Evolutionary conservation across 306 rosid genomes (phyloP).

Genomic region (apple (Malus domestica)): DNA sequence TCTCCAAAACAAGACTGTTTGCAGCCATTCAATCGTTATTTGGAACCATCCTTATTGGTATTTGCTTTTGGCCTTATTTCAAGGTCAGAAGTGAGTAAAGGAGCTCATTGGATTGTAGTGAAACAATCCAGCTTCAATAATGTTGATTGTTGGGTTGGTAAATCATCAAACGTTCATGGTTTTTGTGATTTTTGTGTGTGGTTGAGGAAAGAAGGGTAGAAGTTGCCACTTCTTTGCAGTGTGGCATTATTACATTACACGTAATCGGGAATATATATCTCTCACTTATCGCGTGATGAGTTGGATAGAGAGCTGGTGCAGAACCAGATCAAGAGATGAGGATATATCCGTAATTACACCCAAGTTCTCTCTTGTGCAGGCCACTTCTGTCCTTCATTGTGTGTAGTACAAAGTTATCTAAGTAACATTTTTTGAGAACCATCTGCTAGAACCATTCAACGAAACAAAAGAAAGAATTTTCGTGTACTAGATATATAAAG

Average conservation of each 20-base stretch:
- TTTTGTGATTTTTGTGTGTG: neutral
- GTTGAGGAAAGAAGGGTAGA: neutral
- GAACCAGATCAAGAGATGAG: neutral
- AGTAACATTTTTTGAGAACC: neutral
- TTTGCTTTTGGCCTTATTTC: neutral
- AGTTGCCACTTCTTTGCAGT: too few species aligned
- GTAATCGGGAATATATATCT: neutral
- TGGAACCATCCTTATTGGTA: slow-evolving; percentile 14
- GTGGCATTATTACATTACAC: neutral
- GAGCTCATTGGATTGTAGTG: slow-evolving; percentile 7
- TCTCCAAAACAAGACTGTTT: neutral
- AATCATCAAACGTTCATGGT: neutral
- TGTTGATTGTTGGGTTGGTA: neutral
- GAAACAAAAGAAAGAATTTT: neutral
- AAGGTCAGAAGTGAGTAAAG: slow-evolving; percentile 13
- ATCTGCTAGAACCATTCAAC: neutral
- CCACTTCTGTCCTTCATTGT: neutral
- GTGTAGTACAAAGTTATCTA: neutral
- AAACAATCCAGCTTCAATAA: neutral
- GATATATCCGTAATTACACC: neutral
- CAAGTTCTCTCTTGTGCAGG: neutral
- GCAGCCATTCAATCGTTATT: slow-evolving; percentile 8
- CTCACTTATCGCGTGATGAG: neutral
- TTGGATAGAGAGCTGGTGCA: neutral
- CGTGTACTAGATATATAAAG: neutral